Base-by-base conservation (phyloP, 192 early-diverging fungal genomes). In the Piromyces sp. region DNA sequence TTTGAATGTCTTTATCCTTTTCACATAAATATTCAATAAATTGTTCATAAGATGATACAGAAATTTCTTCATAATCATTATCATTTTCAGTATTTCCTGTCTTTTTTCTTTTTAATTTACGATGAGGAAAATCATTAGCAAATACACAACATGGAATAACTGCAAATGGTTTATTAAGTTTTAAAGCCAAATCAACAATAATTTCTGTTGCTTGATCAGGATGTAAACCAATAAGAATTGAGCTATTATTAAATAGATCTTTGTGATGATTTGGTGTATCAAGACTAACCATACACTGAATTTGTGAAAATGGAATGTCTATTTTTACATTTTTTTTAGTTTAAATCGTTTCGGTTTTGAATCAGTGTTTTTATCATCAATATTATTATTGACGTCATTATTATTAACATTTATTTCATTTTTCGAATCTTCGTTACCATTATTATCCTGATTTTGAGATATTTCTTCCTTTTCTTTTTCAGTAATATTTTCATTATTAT, bases 131-230 rank as follows among this genome's bases (percentile, higher is more conserved):
- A 26, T 91, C 87, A 33, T 88, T 84, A 30, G 86, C 85, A 82
- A 91, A 91, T 16, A 91, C 90, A 83, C 90, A 90, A 58, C 90
- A 91, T 14, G 90, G 90, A 12, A 91, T 86, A 6, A 91, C 83
- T 5, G 89, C 90, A 83, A 91, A 91, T 5, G 90, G 87, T 31
- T 88, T 89, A 6, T 84, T 83, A 9, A 81, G 40, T 37, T 80
- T 79, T 37, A 91, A 42, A 1, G 89, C 90, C 3, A 83, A 81
- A 22, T 89, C 85, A 13, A 91, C 89, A 83, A 91, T 90, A 2
- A 88, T 86, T 29, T 89, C 89, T n/a, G 90, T 91, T 0, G 90
- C 90, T 81, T 90, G 88, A 80, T 91, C 90, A 5, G 90, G 86
- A 80, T 91, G 90, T 6, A 91, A 81, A 0, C 90, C 90, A 81